A percentile compares a stretch with the other conserved stretches of the same genome.
Evolutionary conservation across 192 early-diverging fungal genomes (phyloP).

Genomic region (Coemansia sp.): DNA sequence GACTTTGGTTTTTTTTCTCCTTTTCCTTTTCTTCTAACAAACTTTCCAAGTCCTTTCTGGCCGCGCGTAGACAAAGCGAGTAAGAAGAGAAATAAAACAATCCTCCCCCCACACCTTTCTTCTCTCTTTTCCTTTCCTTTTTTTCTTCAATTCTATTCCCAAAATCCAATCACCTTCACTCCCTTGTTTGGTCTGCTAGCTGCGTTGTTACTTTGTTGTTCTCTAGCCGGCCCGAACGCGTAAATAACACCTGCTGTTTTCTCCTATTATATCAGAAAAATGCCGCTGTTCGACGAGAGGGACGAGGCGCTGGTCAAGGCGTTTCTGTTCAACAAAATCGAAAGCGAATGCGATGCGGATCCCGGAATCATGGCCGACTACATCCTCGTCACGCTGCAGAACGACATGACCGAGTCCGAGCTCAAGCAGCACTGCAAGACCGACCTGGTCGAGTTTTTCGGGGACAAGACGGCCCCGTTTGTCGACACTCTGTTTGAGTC

Average conservation of each 20-base stretch:
- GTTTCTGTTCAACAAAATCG: constrained; percentile 48
- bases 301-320: constrained; percentile 35
- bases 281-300: constrained; percentile 43
- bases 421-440: constrained; percentile 39
- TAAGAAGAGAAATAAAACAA: neutral
- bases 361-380: constrained; percentile 51
- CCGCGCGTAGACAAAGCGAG: too few relatives aligned
- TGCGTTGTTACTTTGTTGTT: neutral
- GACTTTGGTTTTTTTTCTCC: too few relatives aligned
- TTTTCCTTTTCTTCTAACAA: too few relatives aligned
- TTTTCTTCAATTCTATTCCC: neutral
- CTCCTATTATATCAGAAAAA: neutral
- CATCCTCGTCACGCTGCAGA: constrained; percentile 43
- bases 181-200: neutral
- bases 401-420: constrained; percentile 38
- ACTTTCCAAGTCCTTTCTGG: too few relatives aligned
- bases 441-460: constrained; percentile 47
- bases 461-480: constrained; percentile 30
- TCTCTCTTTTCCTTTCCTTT: neutral
- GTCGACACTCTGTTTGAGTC: constrained; percentile 38
- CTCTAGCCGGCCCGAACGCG: neutral
- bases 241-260: neutral
- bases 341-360: constrained; percentile 44
- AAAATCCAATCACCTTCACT: too few relatives aligned
- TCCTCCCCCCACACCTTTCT: neutral